These are phyloP conservation scores for Posidonia australis DNA, from an alignment of 106 monocot species.

Conservation along the genomic window DNA sequence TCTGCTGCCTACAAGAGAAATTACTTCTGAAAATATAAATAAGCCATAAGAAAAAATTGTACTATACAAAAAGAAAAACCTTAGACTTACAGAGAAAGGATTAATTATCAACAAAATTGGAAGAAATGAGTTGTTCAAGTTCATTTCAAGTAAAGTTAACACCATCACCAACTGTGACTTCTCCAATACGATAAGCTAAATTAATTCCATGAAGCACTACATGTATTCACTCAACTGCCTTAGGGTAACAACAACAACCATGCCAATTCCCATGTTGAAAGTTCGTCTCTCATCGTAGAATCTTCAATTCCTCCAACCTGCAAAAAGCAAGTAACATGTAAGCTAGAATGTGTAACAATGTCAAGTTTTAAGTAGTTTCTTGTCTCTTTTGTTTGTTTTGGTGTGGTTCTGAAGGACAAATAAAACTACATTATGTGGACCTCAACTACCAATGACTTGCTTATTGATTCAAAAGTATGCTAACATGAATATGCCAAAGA, in stretches of 20 bases:
- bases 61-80: not conserved
- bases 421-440: too few relatives aligned
- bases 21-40: too few relatives aligned
- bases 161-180: constrained; percentile 61
- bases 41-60: too few relatives aligned
- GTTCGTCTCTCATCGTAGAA: constrained; percentile 82
- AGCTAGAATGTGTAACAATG: too few relatives aligned
- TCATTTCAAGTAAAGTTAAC: constrained; percentile 29
- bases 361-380: too few relatives aligned
- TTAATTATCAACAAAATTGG: not conserved
- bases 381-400: too few relatives aligned
- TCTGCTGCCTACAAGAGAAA: too few relatives aligned
- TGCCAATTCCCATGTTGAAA: constrained; percentile 96
- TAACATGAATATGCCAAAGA: too few relatives aligned
- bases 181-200: constrained; percentile 57
- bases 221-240: constrained; percentile 51
- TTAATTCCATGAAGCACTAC: constrained; percentile 23
- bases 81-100: not conserved
- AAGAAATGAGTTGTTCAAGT: not conserved
- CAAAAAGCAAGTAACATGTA: too few relatives aligned
- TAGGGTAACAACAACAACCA: constrained; percentile 65
- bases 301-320: constrained; percentile 81
- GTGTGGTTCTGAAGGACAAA: too few relatives aligned
- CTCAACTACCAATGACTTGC: too few relatives aligned
- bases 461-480: too few relatives aligned